Evolutionary conservation across 495 filamentous ascomycete species (phyloP).

Genomic region (Penicillium canariense): DNA sequence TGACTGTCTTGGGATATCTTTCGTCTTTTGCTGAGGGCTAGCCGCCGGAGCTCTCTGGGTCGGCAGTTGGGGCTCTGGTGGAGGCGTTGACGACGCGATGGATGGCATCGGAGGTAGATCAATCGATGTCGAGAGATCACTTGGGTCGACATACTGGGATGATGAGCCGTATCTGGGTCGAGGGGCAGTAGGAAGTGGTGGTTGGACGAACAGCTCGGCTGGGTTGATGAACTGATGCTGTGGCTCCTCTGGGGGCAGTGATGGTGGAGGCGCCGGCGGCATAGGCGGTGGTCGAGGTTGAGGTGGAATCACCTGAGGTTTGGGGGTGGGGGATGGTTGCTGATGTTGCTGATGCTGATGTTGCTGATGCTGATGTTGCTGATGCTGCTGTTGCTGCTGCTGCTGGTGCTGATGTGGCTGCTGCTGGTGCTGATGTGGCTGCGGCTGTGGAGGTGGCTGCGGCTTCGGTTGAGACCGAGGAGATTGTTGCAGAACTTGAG

Average conservation of each 20-base stretch:
- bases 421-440: not conserved
- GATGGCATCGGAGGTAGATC: slow-evolving; percentile 23
- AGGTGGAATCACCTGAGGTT: slow-evolving; percentile 4
- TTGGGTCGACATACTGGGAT: slow-evolving; percentile 31
- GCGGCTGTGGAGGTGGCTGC: not conserved
- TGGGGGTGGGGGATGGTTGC: slow-evolving; percentile 13
- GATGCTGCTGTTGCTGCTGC: not conserved
- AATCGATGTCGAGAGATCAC: slow-evolving; percentile 23
- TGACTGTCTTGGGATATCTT: slow-evolving; percentile 1
- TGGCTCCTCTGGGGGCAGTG: slow-evolving; percentile 21
- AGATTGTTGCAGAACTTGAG: not conserved
- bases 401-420: not conserved
- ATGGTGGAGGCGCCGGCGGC: slow-evolving; percentile 31
- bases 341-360: slow-evolving; percentile 20
- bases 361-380: slow-evolving; percentile 1
- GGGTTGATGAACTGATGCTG: slow-evolving; percentile 48
- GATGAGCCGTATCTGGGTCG: slow-evolving; percentile 27
- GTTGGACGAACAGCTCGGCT: slow-evolving; percentile 39
- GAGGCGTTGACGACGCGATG: slow-evolving; percentile 11
- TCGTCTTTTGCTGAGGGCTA: slow-evolving; percentile 1
- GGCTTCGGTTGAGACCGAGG: slow-evolving; percentile 5
- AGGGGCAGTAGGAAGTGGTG: slow-evolving; percentile 32
- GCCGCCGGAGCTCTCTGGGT: not conserved
- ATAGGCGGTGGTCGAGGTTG: slow-evolving; percentile 18
- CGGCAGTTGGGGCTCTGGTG: slow-evolving; percentile 2